phyloP scores from a whole-genome alignment of 352 stramenopile species.

The Pythium insidiosum region DNA sequence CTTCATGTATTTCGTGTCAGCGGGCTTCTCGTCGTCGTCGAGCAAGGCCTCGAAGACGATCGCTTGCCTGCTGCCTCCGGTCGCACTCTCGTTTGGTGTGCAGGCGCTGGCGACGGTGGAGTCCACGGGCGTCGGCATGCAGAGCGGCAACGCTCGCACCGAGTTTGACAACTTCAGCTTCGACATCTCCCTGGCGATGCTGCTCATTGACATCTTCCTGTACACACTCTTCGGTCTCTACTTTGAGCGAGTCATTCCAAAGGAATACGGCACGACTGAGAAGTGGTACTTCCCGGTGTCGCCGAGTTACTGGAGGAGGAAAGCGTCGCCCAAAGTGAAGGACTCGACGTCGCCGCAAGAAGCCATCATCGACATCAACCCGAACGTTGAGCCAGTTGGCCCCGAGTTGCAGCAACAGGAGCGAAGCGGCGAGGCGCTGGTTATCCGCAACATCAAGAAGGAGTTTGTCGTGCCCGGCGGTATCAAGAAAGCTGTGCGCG shows the following conservation, averaged over 20 bases:
- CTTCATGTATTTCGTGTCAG: conserved; percentile 84
- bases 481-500: conserved; percentile 51
- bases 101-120: conserved; percentile 54
- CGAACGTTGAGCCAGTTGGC: conserved; percentile 16
- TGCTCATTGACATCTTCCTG: conserved; percentile 85
- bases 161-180: conserved; percentile 62
- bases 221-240: conserved; percentile 88
- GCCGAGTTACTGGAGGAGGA: conserved; percentile 55
- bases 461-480: conserved; percentile 46
- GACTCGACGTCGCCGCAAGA: background rate
- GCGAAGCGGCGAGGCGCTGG: conserved; percentile 19
- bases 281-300: conserved; percentile 86
- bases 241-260: conserved; percentile 87
- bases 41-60: conserved; percentile 36
- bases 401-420: conserved; percentile 21
- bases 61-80: conserved; percentile 48
- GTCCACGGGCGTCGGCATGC: conserved; percentile 44
- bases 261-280: conserved; percentile 65
- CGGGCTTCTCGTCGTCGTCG: conserved; percentile 28
- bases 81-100: conserved; percentile 73
- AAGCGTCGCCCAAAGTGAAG: conserved; percentile 6
- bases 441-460: conserved; percentile 33
- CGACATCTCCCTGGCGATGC: conserved; percentile 48
- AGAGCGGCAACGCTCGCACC: conserved; percentile 29
- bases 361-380: conserved; percentile 3